Evolutionary conservation across 257 asterid genomes (phyloP).

Genomic region (Coffea canephora): DNA sequence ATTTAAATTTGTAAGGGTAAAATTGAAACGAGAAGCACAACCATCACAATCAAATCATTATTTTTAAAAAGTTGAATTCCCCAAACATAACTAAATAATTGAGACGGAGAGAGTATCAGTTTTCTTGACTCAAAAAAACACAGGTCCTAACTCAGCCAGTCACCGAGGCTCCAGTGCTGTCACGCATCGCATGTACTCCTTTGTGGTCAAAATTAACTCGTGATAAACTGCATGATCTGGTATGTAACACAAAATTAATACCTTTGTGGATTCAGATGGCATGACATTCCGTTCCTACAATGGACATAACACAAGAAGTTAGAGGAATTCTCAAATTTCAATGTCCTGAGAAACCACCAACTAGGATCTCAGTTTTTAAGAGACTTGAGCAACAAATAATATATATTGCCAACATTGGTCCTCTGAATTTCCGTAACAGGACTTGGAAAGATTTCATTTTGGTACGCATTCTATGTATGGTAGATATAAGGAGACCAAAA

Average conservation of each 20-base stretch:
- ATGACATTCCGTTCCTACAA: slow-evolving; percentile 91
- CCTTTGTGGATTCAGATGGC: slow-evolving; percentile 70
- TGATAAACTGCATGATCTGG: slow-evolving; percentile 94
- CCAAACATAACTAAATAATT: too few species aligned
- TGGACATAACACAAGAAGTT: slow-evolving; percentile 86
- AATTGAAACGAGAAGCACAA: too few species aligned
- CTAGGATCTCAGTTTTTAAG: slow-evolving; percentile 85
- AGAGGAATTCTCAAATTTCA: slow-evolving; percentile 51
- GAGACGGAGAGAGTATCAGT: slow-evolving; percentile 42
- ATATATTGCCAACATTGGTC: slow-evolving; percentile 91
- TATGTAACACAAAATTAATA: slow-evolving; percentile 40
- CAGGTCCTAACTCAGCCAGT: slow-evolving; percentile 87
- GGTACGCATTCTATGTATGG: slow-evolving; percentile 52
- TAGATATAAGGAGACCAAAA: too few species aligned
- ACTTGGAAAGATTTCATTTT: slow-evolving; percentile 82
- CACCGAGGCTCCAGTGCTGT: slow-evolving; percentile 91
- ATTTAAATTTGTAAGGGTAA: too few species aligned
- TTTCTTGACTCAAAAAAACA: slow-evolving; percentile 91
- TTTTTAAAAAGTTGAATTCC: too few species aligned
- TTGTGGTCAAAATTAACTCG: slow-evolving; percentile 74
- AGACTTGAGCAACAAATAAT: slow-evolving; percentile 65
- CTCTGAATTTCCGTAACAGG: slow-evolving; percentile 96
- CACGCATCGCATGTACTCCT: slow-evolving; percentile 93
- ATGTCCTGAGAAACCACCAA: slow-evolving; percentile 61
- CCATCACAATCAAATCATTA: too few species aligned